Percentiles rank a stretch among this genome's conserved stretches.
These are phyloP conservation scores for Colletotrichum viniferum DNA, from an alignment of 2,329 filamentous ascomycete species.

Conservation along the genomic window DNA sequence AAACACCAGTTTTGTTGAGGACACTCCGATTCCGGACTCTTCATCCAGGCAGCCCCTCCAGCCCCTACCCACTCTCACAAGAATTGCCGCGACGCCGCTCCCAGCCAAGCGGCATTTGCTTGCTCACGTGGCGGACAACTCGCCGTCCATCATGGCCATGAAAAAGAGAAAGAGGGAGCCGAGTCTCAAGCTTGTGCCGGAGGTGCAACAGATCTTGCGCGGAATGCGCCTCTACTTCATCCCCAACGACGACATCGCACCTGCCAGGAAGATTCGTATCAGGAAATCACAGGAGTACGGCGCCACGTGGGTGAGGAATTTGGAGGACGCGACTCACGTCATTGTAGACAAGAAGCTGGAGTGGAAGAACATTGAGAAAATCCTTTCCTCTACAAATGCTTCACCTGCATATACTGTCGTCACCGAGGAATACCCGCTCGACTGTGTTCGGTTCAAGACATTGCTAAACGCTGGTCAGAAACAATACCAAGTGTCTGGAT, in stretches of 20 bases:
- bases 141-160: constrained; percentile 25
- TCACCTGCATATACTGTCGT: constrained; percentile 54
- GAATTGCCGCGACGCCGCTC: constrained; percentile 34
- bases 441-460: constrained; percentile 65
- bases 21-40: constrained; percentile 33
- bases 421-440: constrained; percentile 70
- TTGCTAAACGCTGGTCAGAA: constrained; percentile 63
- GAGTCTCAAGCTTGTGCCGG: constrained; percentile 49
- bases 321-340: constrained; percentile 72
- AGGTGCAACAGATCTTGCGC: constrained; percentile 62
- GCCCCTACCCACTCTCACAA: neutral
- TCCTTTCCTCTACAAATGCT: constrained; percentile 47
- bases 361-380: constrained; percentile 66
- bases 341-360: constrained; percentile 74
- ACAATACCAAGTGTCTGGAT: constrained; percentile 64
- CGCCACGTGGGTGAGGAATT: constrained; percentile 69
- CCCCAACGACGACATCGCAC: constrained; percentile 77
- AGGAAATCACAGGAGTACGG: constrained; percentile 77
- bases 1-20: constrained; percentile 30
- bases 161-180: constrained; percentile 52
- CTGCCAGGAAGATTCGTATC: constrained; percentile 72
- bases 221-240: constrained; percentile 76
- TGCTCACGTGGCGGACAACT: neutral
- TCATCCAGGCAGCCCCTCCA: constrained; percentile 18
- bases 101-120: constrained; percentile 22